Conservation (phyloP, 2,329 filamentous ascomycete genomes). For the Chaetomium strumarium region DNA sequence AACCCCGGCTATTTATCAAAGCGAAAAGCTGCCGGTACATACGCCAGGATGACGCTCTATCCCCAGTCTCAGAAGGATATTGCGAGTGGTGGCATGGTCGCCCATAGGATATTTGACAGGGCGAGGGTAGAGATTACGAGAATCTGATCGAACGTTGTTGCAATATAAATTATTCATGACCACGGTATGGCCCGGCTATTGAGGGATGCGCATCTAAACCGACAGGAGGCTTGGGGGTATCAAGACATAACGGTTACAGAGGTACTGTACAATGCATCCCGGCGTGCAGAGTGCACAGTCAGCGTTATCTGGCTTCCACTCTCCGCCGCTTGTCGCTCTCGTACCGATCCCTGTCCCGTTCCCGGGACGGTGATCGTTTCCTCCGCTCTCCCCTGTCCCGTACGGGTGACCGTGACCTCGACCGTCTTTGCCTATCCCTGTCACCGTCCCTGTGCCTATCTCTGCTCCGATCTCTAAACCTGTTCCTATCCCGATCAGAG, state of each 20-base stretch:
- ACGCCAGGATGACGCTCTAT: slow-evolving; percentile 70
- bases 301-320: slow-evolving; percentile 40
- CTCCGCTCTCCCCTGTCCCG: slow-evolving; percentile 42
- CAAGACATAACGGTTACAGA: neutral
- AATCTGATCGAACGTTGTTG: slow-evolving; percentile 45
- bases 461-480: slow-evolving; percentile 29
- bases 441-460: slow-evolving; percentile 27
- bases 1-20: slow-evolving; percentile 89
- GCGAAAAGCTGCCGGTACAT: slow-evolving; percentile 77
- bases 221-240: neutral
- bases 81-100: slow-evolving; percentile 51
- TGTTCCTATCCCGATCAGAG: slow-evolving; percentile 31
- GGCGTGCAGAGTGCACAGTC: too few species aligned
- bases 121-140: slow-evolving; percentile 81
- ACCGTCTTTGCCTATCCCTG: slow-evolving; percentile 34
- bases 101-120: slow-evolving; percentile 74
- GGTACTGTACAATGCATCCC: too few species aligned
- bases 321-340: slow-evolving; percentile 55
- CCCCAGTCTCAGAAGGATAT: slow-evolving; percentile 58
- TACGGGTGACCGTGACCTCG: slow-evolving; percentile 50
- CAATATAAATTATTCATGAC: neutral
- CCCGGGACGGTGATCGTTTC: slow-evolving; percentile 53
- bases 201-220: too few species aligned
- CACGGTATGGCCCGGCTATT: neutral
- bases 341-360: slow-evolving; percentile 47